phyloP scores from a whole-genome alignment of 202 grass and related monocot species.

The Brachypodium distachyon region DNA sequence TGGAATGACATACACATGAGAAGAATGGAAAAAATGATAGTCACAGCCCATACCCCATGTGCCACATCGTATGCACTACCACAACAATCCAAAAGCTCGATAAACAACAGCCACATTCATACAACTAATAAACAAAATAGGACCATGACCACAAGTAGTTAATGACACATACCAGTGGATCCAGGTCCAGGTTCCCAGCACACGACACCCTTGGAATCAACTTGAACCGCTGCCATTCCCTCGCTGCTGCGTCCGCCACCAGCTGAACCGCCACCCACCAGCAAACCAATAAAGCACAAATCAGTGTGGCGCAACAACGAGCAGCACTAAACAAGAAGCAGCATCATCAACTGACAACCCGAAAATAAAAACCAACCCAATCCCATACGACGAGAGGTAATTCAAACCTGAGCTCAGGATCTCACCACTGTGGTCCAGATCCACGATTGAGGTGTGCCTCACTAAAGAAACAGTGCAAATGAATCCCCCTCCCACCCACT shows the following conservation, averaged over 20 bases:
- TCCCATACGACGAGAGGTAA: background rate
- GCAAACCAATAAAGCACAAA: constrained; percentile 13
- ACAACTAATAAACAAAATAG: background rate
- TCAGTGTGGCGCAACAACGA: too few species aligned
- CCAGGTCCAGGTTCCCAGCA: constrained; percentile 49
- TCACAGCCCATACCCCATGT: too few species aligned
- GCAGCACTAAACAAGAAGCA: too few species aligned
- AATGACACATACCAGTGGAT: constrained; percentile 62
- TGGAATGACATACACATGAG: background rate
- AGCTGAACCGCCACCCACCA: constrained; percentile 23
- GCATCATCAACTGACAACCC: background rate
- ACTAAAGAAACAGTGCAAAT: constrained; percentile 2
- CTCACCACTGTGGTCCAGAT: constrained; percentile 48
- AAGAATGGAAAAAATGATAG: background rate
- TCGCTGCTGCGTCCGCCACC: constrained; percentile 32
- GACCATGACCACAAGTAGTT: background rate
- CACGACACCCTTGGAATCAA: constrained; percentile 55
- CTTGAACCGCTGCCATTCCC: constrained; percentile 76
- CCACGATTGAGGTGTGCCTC: background rate
- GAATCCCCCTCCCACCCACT: constrained; percentile 13
- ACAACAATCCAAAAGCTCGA: background rate
- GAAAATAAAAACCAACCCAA: background rate
- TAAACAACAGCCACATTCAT: background rate
- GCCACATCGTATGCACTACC: background rate
- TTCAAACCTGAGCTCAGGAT: constrained; percentile 27